These are phyloP conservation scores for Nakaseomyces uthaithaninus DNA, from an alignment of 1,139 yeast species.

Conservation along the genomic window DNA sequence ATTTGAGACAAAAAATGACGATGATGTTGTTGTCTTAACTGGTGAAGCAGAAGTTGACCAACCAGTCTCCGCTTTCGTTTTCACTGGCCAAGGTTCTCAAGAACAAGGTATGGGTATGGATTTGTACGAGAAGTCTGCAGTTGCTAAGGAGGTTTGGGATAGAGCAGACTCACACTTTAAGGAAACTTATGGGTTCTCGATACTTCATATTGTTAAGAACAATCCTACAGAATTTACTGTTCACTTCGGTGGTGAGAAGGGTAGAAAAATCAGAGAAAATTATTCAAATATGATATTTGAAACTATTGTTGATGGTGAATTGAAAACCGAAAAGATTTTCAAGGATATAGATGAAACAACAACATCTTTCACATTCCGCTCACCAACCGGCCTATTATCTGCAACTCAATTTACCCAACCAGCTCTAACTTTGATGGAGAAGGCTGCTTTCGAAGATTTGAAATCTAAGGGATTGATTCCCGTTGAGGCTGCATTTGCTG, in stretches of 20 bases:
- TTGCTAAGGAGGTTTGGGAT: conserved; percentile 96
- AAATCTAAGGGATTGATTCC: conserved; percentile 94
- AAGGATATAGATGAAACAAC: conserved; percentile 79
- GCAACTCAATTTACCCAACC: conserved; percentile 99
- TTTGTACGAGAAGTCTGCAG: conserved; percentile 79
- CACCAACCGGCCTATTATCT: conserved; percentile 91
- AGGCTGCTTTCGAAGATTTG: conserved; percentile 97
- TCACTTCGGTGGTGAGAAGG: conserved; percentile 96
- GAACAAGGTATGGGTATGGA: conserved; percentile 99
- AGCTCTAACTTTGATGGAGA: conserved; percentile 97
- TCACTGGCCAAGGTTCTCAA: conserved; percentile 99
- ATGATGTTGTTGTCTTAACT: conserved; percentile 67
- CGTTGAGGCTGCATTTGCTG: conserved; percentile 89
- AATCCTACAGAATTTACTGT: conserved; percentile 93
- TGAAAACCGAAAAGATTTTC: conserved; percentile 89
- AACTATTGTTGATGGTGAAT: conserved; percentile 77
- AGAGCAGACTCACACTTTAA: conserved; percentile 92
- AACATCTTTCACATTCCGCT: conserved; percentile 77
- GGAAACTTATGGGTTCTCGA: conserved; percentile 92
- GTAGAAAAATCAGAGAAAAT: conserved; percentile 89
- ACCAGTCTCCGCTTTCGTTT: conserved; percentile 91
- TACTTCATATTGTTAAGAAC: conserved; percentile 87
- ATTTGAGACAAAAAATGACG: conserved; percentile 80
- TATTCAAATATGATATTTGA: conserved; percentile 97
- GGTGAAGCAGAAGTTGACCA: conserved; percentile 99